Base-by-base conservation (phyloP, 331 rosid genomes). In the Pyracantha coccinea region DNA sequence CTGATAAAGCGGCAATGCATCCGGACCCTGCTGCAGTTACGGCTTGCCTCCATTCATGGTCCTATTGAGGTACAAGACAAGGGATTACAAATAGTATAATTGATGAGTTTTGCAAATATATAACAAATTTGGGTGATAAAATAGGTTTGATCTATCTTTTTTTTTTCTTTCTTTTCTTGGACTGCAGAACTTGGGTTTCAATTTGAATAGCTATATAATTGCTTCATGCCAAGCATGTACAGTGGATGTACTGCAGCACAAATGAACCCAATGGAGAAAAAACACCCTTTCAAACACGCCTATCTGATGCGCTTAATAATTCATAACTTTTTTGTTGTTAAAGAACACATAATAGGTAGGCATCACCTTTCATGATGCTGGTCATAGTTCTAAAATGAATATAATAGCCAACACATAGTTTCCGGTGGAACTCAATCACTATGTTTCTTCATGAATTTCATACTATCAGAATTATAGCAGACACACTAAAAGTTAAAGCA, bases 41-140 rank as follows among this genome's bases (percentile, higher is more conserved):
- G 7, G 98, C 98, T 87, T 94, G 98, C 87, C 98, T 94, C 98
- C 98, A 90, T 78, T 94, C 97, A 72, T 87, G 95, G 75, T 91
- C 97, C 97, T 94, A 77, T 69, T 45, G 69, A 41, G 54, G 52
- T 63, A 31, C 24, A 72, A 31, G 65, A 66, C 74, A 74, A 3
- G 41, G 25, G 31, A 27, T 47, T 69, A 57, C 58, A 69, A 64
- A 75, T 23, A 13, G 70, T n/a, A 5, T 68, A 58, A 31, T 29
- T 31, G 62, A 77, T 66, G 64, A 66, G 6, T 67, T 52, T n/a
- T 28, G 57, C 27, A 31, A 12, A n/a, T 63, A 70, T 59, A 79
- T 24, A 62, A 64, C 62, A 64, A 16, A 27, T 66, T 62, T 59
- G 71, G 54, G 74, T 24, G 57, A 72, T 32, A 63, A 58, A 58